Evolutionary conservation across 2,329 filamentous ascomycete genomes (phyloP), one percentile per base, ranked within the genome.

Genomic region (Zymoseptoria passerinii): DNA sequence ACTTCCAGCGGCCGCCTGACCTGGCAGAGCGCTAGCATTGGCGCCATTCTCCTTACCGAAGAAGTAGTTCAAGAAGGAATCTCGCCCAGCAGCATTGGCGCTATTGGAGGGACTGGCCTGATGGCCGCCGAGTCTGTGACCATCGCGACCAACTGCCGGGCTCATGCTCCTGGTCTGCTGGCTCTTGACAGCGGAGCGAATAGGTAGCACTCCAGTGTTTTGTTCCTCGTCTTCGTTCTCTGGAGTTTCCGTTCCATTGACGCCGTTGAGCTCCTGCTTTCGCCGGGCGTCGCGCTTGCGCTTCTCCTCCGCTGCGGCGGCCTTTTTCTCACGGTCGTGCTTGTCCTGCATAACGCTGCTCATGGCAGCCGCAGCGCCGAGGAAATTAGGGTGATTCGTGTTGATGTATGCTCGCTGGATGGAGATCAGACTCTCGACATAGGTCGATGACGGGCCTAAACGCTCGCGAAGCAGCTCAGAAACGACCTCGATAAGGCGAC

Each of bases 321-420:
- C 83, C 73, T 90, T 92, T 74, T 90, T 87, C 75, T 99, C 92
- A 66, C 91, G 87, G 65, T 99, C 94, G 72, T 97, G 91, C 76
- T 94, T 96, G 71, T 88, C 92, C 70, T 85, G 89, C 61, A 99
- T 95, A 52, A 99, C 92, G 52, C 94, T 91, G 65, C 90, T 92
- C 94, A 99, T 99, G 62, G 94, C 94, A 40, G 92, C 92, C 20
- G 94, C 92, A 16, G 94, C 94, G 50, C 94, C 94, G 16, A 97
- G 83, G 78, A 99, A 99, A 75, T 99, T 99, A 53, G 94, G 94
- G 72, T 99, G 94, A 71, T 99, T 99, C 49, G 94, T 99, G 78
- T 99, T 99, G 77, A 99, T 97, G 75, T 99, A 99, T 19, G 94
- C 94, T 65, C 94, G 84, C 75, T 99, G 94, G 61, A 99, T 99